Base-by-base conservation (phyloP, 2,329 filamentous ascomycete genomes). In the Macrophomina phaseolina region DNA sequence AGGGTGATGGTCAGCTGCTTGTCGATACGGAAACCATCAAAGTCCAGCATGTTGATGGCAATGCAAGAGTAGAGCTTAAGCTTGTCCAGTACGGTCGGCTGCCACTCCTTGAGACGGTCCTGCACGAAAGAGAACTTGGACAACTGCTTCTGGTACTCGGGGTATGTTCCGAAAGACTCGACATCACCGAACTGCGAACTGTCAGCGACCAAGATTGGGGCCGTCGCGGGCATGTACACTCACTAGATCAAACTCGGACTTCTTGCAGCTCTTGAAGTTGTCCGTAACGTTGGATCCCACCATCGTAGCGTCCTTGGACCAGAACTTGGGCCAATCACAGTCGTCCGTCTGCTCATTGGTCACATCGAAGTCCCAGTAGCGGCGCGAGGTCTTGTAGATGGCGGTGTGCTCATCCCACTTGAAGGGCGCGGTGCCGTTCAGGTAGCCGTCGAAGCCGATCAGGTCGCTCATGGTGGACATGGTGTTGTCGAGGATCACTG, bases 41-140 rank as follows among this genome's bases (percentile, higher is more conserved):
- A 85, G 71, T 90, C 88, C n/a, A 90, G 79, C 69, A 83, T 85
- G 30, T 81, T 76, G 66, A 90, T 88, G 40, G 86, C 81, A 75
- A 90, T 86, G 76, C 88, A 90, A 1, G 87, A 88, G 71, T 89
- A 87, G 52, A 83, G 83, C 68, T 85, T 83, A 67, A 90, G 78
- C 70, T 86, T 86, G 55, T 84, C 81, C 38, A 83, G 78, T 0
- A 90, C 87, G 12, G 83, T 83, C 2, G 86, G 84, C 32, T 83
- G 72, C 88, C 88, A 90, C 71, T 89, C 87, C 63, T 88, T 83
- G 3, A 90, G 79, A 72, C 88, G 87, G 75, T 90, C 88, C 75
- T 90, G 88, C 1, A 90, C 88, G 49, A 85, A 87, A 56, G 87
- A 87, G 75, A 90, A 90, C 70, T 90, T 90, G 23, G 86, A 83